Conservation (phyloP, 2,329 filamentous ascomycete species). For the Phaeosphaeriaceae sp. region DNA sequence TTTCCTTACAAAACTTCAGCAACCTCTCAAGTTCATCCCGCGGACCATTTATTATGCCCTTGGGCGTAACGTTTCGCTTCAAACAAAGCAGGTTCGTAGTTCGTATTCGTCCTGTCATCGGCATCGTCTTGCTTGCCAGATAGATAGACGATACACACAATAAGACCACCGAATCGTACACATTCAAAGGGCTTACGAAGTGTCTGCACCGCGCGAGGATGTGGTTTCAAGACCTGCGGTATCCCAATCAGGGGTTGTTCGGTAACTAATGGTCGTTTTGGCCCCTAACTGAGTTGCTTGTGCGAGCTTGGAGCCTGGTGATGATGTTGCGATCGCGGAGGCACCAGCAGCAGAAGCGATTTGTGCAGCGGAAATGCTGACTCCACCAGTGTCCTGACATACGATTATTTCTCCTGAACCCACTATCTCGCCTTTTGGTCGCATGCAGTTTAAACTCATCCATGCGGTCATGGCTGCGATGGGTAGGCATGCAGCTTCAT, state of each 20-base stretch:
- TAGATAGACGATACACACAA: constrained; percentile 52
- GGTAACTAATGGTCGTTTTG: constrained; percentile 67
- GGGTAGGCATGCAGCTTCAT: constrained; percentile 66
- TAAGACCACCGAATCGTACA: constrained; percentile 51
- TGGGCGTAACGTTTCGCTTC: constrained; percentile 59
- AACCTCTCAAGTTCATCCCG: constrained; percentile 59
- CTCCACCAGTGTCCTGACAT: constrained; percentile 55
- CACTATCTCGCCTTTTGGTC: constrained; percentile 59
- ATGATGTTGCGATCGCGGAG: constrained; percentile 64
- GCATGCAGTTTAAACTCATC: constrained; percentile 69
- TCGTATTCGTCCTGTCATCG: constrained; percentile 64
- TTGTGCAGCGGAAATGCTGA: constrained; percentile 49
- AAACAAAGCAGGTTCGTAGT: constrained; percentile 65
- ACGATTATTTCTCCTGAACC: constrained; percentile 49
- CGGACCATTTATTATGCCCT: constrained; percentile 68
- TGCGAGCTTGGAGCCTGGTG: constrained; percentile 61
- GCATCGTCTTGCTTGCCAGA: constrained; percentile 62
- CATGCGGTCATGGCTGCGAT: constrained; percentile 69
- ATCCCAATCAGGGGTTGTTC: constrained; percentile 65
- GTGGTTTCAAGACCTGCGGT: constrained; percentile 59
- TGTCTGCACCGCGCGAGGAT: constrained; percentile 51
- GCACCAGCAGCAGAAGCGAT: constrained; percentile 53
- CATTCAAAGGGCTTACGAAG: constrained; percentile 54
- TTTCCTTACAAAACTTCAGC: constrained; percentile 50
- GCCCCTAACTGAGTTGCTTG: constrained; percentile 64